These are phyloP conservation scores for Saposhnikovia divaricata DNA, from an alignment of 129 eudicot genomes.

Conservation along the genomic window DNA sequence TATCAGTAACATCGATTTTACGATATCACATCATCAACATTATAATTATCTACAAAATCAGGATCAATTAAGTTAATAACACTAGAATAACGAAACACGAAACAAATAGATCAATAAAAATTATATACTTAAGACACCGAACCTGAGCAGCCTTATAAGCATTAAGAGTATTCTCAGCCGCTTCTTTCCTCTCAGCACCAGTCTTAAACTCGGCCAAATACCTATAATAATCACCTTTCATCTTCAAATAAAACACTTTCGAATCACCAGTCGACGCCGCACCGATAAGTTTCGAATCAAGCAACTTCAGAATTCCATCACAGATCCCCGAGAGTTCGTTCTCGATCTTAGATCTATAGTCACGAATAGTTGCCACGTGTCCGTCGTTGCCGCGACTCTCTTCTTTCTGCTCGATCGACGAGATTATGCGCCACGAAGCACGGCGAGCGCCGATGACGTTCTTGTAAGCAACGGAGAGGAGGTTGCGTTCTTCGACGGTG, in stretches of 20 bases:
- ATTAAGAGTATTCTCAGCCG: conserved; percentile 77
- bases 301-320: conserved; percentile 63
- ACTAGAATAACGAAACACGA: neutral
- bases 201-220: conserved; percentile 85
- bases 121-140: neutral
- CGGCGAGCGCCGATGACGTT: conserved; percentile 88
- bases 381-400: conserved; percentile 78
- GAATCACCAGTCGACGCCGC: conserved; percentile 65
- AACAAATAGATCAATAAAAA: neutral
- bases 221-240: conserved; percentile 85
- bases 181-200: conserved; percentile 73
- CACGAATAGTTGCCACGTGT: conserved; percentile 70
- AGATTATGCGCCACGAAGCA: conserved; percentile 81
- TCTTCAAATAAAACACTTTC: conserved; percentile 70
- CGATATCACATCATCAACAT: neutral
- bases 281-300: conserved; percentile 62
- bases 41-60: neutral
- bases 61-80: neutral
- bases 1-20: neutral
- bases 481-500: conserved; percentile 84
- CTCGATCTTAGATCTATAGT: conserved; percentile 90
- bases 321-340: conserved; percentile 56
- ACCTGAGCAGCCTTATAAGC: conserved; percentile 94
- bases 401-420: conserved; percentile 91
- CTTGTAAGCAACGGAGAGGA: conserved; percentile 85